phyloP scores from a whole-genome alignment of 2,329 filamentous ascomycete species.

The Elsinoe australis region DNA sequence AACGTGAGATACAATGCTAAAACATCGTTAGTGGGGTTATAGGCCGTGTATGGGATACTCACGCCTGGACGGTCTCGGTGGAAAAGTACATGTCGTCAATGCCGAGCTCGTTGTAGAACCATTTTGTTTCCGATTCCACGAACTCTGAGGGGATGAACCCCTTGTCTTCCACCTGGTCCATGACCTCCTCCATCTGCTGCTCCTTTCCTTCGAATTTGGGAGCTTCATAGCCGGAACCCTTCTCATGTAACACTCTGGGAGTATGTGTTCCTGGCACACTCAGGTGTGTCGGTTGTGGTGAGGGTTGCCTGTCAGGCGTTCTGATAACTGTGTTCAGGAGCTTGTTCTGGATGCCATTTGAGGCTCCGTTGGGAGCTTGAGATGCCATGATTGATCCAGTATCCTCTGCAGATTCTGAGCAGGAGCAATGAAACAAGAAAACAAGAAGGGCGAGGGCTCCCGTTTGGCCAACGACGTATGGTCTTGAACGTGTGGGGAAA shows the following conservation, averaged over 20 bases:
- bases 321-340: conserved; percentile 49
- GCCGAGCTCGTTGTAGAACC: conserved; percentile 97
- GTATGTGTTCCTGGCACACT: conserved; percentile 54
- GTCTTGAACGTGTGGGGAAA: conserved; percentile 1
- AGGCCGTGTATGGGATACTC: conserved; percentile 20
- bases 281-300: conserved; percentile 81
- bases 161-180: conserved; percentile 67
- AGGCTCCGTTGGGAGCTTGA: not conserved
- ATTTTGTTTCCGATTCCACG: conserved; percentile 76
- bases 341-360: conserved; percentile 43
- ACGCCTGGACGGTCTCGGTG: conserved; percentile 72
- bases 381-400: conserved; percentile 10
- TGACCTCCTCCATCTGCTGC: conserved; percentile 86
- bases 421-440: conserved; percentile 2
- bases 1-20: conserved; percentile 76
- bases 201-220: conserved; percentile 89
- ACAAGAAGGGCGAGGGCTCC: conserved; percentile 1
- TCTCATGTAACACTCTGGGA: conserved; percentile 73
- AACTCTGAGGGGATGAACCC: conserved; percentile 81
- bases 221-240: conserved; percentile 88
- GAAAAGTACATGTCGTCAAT: conserved; percentile 99
- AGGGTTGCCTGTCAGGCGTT: conserved; percentile 59
- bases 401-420: not conserved
- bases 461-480: conserved; percentile 4
- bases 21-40: conserved; percentile 20